These are phyloP conservation scores for Garcia nutans DNA, from an alignment of 345 rosid genomes.

Conservation along the genomic window DNA sequence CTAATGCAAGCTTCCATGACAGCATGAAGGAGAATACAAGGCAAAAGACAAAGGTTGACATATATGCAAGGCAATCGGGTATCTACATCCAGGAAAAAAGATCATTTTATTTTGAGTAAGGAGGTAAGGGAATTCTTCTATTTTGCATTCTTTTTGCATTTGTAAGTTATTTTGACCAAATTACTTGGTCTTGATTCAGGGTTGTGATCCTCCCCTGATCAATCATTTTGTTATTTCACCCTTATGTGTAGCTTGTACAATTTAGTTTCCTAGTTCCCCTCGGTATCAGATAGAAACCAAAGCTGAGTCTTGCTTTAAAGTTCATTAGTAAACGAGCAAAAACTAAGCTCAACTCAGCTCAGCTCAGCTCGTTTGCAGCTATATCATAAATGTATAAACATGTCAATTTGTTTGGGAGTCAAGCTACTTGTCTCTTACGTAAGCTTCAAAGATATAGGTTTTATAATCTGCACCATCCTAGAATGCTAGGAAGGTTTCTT, in stretches of 20 bases:
- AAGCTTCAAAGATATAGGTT: background rate
- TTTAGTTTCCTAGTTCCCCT: background rate
- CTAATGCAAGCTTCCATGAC: slow-evolving; percentile 60
- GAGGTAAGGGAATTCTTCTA: background rate
- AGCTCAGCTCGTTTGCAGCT: too few relatives aligned
- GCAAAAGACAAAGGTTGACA: slow-evolving; percentile 58
- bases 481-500: background rate
- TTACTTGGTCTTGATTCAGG: background rate
- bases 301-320: too few relatives aligned
- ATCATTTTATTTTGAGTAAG: background rate
- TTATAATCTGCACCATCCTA: background rate
- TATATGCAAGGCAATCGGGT: slow-evolving; percentile 49
- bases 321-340: too few relatives aligned
- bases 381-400: too few relatives aligned
- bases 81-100: slow-evolving; percentile 39
- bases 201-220: background rate
- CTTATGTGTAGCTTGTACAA: background rate
- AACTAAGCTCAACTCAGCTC: too few relatives aligned
- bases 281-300: background rate
- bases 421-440: background rate
- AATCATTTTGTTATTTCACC: background rate
- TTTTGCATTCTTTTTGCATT: background rate
- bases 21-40: slow-evolving; percentile 44
- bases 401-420: background rate
- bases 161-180: background rate